These are phyloP conservation scores for Tetraselmis chui DNA, from an alignment of 139 green algal species.

Conservation along the genomic window DNA sequence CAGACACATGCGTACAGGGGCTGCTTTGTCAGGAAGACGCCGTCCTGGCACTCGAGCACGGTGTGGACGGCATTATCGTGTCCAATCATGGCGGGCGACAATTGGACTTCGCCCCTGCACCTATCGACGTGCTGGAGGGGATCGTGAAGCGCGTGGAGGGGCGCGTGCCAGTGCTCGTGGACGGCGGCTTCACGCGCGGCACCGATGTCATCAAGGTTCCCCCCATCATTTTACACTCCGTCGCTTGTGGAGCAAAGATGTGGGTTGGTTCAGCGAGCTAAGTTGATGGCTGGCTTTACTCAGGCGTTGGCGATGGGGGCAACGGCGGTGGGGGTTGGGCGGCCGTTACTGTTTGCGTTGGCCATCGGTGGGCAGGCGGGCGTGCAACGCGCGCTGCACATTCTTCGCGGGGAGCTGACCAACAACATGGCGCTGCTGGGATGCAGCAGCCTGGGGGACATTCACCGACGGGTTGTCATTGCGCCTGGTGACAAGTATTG, in stretches of 20 bases:
- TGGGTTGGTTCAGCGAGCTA: too few relatives aligned
- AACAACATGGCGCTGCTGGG: conserved; percentile 59
- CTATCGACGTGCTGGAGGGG: conserved; percentile 61
- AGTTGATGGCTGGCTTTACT: neutral
- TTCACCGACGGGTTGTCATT: conserved; percentile 9
- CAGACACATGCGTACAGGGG: conserved; percentile 63
- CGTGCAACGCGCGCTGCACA: conserved; percentile 42
- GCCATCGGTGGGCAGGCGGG: conserved; percentile 65
- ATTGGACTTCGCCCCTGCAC: conserved; percentile 73
- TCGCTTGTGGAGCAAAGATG: neutral
- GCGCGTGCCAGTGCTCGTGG: conserved; percentile 72
- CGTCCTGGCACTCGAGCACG: conserved; percentile 48
- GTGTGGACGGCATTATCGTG: conserved; percentile 79
- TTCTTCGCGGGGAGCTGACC: conserved; percentile 50
- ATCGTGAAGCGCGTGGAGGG: conserved; percentile 58
- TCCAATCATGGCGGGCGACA: conserved; percentile 82
- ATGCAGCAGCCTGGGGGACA: conserved; percentile 31
- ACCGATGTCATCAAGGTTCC: conserved; percentile 86
- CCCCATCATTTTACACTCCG: neutral
- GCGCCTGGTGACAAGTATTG: neutral
- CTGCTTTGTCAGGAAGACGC: conserved; percentile 72
- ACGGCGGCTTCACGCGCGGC: conserved; percentile 78
- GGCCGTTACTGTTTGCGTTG: conserved; percentile 86
- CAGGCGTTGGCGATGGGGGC: conserved; percentile 82
- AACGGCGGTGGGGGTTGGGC: conserved; percentile 74